Conservation (phyloP, 2,329 filamentous ascomycete genomes). For the Verticillium isaacii region DNA sequence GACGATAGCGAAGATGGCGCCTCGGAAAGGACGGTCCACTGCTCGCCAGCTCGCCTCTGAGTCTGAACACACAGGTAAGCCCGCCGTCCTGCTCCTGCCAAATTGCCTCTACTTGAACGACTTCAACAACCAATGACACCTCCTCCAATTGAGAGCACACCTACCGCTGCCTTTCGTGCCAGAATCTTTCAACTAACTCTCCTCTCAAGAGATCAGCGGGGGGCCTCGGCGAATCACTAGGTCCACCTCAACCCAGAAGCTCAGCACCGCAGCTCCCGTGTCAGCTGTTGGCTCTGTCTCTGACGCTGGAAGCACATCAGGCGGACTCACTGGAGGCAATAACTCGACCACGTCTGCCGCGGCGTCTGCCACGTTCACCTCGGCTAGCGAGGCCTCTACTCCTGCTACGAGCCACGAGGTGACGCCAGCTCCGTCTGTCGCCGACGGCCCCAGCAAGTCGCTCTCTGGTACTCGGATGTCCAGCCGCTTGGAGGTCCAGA, state of each 20-base stretch:
- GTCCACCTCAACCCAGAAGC: not conserved
- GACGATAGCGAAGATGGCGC: not conserved
- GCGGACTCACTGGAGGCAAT: not conserved
- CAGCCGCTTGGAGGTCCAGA: slow-evolving; percentile 25
- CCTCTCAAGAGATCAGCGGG: not conserved
- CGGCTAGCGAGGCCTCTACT: slow-evolving; percentile 35
- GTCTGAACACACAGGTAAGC: not conserved
- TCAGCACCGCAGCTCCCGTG: not conserved
- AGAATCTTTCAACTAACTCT: not conserved
- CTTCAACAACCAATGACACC: too few relatives aligned
- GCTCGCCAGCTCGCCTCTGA: not conserved
- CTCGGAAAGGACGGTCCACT: not conserved
- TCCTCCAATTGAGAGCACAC: too few relatives aligned
- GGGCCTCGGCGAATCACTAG: not conserved
- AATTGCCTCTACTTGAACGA: too few relatives aligned
- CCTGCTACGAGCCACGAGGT: slow-evolving; percentile 36
- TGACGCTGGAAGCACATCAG: not conserved
- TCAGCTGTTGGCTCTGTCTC: not conserved
- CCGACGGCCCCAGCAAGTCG: slow-evolving; percentile 5
- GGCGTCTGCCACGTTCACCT: slow-evolving; percentile 25
- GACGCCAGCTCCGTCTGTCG: slow-evolving; percentile 27
- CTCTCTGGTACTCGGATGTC: not conserved
- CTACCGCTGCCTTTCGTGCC: not conserved
- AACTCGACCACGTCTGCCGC: slow-evolving; percentile 29
- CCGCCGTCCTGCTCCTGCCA: not conserved